Base-by-base conservation (phyloP, 2,329 filamentous ascomycete species). In the Fusarium denticulatum region DNA sequence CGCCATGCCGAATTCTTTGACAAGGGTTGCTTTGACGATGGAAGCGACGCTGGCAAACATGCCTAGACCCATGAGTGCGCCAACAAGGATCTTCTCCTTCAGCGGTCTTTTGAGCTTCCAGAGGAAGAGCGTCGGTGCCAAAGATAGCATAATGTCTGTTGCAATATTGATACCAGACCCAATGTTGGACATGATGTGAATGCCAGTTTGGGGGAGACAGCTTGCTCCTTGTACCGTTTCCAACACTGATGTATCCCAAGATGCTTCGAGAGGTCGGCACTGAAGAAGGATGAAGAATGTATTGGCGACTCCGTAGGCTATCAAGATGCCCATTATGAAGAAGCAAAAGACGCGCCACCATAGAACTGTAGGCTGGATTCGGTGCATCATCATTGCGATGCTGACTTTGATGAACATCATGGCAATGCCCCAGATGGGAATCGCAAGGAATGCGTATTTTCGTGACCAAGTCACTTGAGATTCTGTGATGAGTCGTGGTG, bases 371-470 rank as follows among this genome's bases (percentile, higher is more conserved):
- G 67, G 60, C 26, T 70, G 67, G 2, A 70, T 70, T 8, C 66
- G 34, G 7, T 49, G 47, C 60, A 70, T 70, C 67, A 60, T 70
- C 67, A 70, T 70, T 16, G 66, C 66, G 10, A 70, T 70, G 53
- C 60, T 66, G 22, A 59, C 20, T 34, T 70, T 66, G 24, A 70
- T 70, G 28, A 70, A 70, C 53, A 65, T 70, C 66, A 70, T 70
- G 1, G 66, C 60, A 18, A 70, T 66, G 0, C 67, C 67, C 67
- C 60, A 70, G 2, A 70, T 42, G 3, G 66, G 49, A 10, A 68
- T 68, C 0, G 64, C 56, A 12, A 68, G 32, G 1, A 68, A 68
- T 7, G 34, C 32, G 22, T 68, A 68, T 50, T 68, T 56, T 20
- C 47, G 47, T n/a, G 65, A 22, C 56, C 42, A 15, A 7, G 47